phyloP scores from a whole-genome alignment of 2,329 filamentous ascomycete genomes.

The Seiridium unicorne region DNA sequence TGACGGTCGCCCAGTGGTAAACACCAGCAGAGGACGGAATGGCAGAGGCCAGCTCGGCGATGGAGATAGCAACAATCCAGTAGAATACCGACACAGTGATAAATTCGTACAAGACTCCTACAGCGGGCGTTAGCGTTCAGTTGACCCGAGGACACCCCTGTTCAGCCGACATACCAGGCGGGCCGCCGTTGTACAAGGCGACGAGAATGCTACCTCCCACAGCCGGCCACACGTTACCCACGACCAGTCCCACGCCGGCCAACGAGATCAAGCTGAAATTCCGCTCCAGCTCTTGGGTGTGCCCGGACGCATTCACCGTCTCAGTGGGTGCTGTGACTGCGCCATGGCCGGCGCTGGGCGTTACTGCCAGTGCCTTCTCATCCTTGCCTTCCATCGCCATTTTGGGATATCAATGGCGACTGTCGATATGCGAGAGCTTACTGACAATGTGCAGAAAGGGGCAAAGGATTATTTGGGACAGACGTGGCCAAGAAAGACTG shows the following conservation, averaged over 20 bases:
- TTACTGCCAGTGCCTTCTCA: neutral
- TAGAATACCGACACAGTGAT: conserved; percentile 48
- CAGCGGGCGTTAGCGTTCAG: neutral
- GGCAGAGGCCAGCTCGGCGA: conserved; percentile 59
- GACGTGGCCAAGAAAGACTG: too few relatives aligned
- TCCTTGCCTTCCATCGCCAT: neutral
- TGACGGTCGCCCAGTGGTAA: conserved; percentile 61
- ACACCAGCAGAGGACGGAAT: conserved; percentile 61
- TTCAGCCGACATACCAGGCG: conserved; percentile 33
- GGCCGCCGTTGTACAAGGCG: conserved; percentile 58
- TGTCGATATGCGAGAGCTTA: neutral
- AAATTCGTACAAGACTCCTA: conserved; percentile 61
- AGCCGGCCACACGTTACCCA: conserved; percentile 11
- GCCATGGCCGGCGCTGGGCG: neutral
- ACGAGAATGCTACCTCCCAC: conserved; percentile 41
- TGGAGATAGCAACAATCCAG: conserved; percentile 55
- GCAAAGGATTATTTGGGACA: too few relatives aligned
- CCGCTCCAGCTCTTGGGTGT: conserved; percentile 6
- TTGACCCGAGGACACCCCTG: neutral
- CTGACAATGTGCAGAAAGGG: neutral
- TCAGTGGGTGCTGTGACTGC: neutral
- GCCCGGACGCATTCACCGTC: conserved; percentile 8
- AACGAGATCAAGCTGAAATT: conserved; percentile 10
- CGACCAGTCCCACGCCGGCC: conserved; percentile 11
- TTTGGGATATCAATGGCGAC: neutral